Evolutionary conservation across 2,329 filamentous ascomycete species (phyloP).

Genomic region (Beauveria caledonica): DNA sequence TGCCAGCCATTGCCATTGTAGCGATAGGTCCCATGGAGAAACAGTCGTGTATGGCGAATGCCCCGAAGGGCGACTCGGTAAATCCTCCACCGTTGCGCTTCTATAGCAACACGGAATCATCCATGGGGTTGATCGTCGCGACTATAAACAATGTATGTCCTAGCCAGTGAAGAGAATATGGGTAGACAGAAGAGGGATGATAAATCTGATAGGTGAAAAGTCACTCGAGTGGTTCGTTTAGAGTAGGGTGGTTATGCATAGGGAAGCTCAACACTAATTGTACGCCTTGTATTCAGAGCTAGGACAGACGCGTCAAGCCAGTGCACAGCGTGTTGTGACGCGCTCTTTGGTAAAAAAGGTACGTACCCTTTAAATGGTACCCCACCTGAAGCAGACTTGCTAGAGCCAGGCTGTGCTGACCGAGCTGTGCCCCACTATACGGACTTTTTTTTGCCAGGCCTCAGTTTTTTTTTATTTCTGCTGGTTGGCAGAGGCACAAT

Average conservation of each 20-base stretch:
- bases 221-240: neutral
- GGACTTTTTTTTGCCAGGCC: slow-evolving; percentile 28
- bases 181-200: no score
- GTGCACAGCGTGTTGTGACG: neutral
- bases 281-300: no score
- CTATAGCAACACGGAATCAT: neutral
- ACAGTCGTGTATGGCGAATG: neutral
- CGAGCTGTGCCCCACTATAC: slow-evolving; percentile 21
- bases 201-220: neutral
- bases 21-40: slow-evolving; percentile 34
- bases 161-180: no score
- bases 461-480: slow-evolving; percentile 27
- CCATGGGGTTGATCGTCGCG: neutral
- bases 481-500: slow-evolving; percentile 12
- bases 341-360: slow-evolving; percentile 8
- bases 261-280: neutral
- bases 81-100: neutral
- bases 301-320: slow-evolving; percentile 1
- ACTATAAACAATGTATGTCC: neutral
- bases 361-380: slow-evolving; percentile 16
- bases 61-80: neutral
- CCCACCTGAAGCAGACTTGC: slow-evolving; percentile 13
- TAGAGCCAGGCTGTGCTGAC: neutral
- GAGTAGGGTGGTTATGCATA: no score
- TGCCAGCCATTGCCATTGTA: slow-evolving; percentile 37